phyloP scores from a whole-genome alignment of 768 basidiomycete genomes.

The Russula abietina region DNA sequence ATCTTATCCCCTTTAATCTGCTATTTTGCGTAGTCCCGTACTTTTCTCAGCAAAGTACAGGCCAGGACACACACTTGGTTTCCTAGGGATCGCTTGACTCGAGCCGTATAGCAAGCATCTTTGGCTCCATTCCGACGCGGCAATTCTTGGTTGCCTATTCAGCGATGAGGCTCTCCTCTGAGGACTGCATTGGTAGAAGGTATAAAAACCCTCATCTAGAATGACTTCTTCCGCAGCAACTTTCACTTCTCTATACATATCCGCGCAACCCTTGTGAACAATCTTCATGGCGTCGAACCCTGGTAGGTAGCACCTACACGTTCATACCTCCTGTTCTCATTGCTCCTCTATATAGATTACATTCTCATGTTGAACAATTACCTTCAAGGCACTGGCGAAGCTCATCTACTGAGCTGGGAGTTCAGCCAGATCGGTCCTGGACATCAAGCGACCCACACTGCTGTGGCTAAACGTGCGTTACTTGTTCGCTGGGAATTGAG shows the following conservation, averaged over 20 bases:
- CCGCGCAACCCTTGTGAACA: not conserved
- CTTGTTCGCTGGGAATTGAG: not conserved
- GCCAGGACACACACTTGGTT: conserved; percentile 6
- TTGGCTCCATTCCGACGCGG: conserved; percentile 9
- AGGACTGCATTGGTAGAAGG: not conserved
- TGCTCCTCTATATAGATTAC: conserved; percentile 9
- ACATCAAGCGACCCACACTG: conserved; percentile 22
- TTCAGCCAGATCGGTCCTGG: conserved; percentile 20
- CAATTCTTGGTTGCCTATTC: conserved; percentile 1
- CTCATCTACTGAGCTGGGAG: conserved; percentile 21
- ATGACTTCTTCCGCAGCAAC: not conserved
- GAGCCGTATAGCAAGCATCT: conserved; percentile 14
- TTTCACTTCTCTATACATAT: conserved; percentile 1
- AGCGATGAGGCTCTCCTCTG: conserved; percentile 1
- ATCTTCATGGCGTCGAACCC: conserved; percentile 15
- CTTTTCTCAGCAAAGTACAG: not conserved
- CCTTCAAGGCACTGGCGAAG: conserved; percentile 21
- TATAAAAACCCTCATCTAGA: conserved; percentile 16
- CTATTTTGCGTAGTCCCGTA: conserved; percentile 17
- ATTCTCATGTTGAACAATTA: conserved; percentile 25
- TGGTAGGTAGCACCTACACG: not conserved
- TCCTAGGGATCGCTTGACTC: conserved; percentile 23
- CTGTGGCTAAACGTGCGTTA: conserved; percentile 20
- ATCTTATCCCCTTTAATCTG: conserved; percentile 20
- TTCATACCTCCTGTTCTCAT: not conserved